Evolutionary conservation across 139 green algal genomes (phyloP), one percentile per base, ranked within the genome.

Genomic region (Diplosphaera chodatii): DNA sequence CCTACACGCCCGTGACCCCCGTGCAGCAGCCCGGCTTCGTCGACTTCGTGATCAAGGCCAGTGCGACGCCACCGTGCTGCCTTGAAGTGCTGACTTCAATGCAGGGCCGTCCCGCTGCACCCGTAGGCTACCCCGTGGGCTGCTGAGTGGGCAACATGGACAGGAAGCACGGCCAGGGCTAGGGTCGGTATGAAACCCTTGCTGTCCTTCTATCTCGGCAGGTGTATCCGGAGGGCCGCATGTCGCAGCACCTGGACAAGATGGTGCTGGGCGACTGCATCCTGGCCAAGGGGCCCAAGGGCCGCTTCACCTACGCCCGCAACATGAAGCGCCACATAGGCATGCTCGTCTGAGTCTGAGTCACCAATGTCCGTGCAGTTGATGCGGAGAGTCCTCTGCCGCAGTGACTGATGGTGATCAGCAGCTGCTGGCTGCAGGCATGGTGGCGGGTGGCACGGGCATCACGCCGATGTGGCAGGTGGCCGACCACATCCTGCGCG

Each of bases 381-480:
- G n/a, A n/a, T n/a, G n/a, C n/a, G n/a, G n/a, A n/a, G n/a, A n/a
- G n/a, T n/a, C n/a, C n/a, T n/a, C n/a, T n/a, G n/a, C n/a, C n/a
- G n/a, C n/a, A n/a, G n/a, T n/a, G n/a, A n/a, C n/a, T n/a, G n/a
- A n/a, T n/a, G n/a, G n/a, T n/a, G n/a, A n/a, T n/a, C n/a, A n/a
- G n/a, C n/a, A n/a, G n/a, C n/a, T n/a, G n/a, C n/a, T n/a, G n/a
- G 72, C 20, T 37, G 55, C 79, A 91, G 89, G 93, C 67, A 98
- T 98, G 94, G 40, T 98, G 33, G 93, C 90, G 55, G 94, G 94
- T 23, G 94, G 94, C 72, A 94, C 92, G 1, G 94, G 94, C 25
- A 91, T 98, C 62, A 97, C 94, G 0, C 94, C 94, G 64, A 98
- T 98, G 94, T 96, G 87, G 62, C 93, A 98, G 75, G 70, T 91